These are phyloP conservation scores for Immersiporthe knoxdaviesiana DNA, from an alignment of 2,329 filamentous ascomycete species.

Conservation along the genomic window DNA sequence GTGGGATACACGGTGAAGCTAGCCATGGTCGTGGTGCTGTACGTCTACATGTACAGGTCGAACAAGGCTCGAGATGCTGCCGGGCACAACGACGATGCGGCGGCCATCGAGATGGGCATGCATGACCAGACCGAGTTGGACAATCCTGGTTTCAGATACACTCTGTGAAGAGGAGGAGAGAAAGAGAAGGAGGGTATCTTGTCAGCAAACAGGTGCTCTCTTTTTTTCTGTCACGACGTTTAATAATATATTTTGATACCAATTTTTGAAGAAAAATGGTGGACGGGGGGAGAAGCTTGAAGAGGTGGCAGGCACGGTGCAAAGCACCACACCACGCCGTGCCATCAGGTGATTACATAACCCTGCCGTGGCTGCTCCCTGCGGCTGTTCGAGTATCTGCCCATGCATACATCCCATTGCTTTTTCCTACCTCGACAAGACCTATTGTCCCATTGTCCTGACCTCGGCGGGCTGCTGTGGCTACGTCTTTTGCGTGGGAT, in stretches of 20 bases:
- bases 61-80: conserved; percentile 38
- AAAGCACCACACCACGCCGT: no score
- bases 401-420: no score
- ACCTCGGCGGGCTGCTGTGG: background rate
- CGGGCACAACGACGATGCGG: conserved; percentile 35
- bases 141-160: conserved; percentile 39
- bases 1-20: conserved; percentile 39
- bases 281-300: no score
- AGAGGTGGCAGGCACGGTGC: no score
- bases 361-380: no score
- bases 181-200: no score
- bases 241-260: background rate
- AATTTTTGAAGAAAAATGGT: background rate
- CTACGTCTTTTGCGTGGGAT: background rate
- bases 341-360: no score
- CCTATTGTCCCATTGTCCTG: background rate
- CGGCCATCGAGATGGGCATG: conserved; percentile 38
- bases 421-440: no score
- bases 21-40: conserved; percentile 34
- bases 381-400: no score
- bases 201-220: background rate
- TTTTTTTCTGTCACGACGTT: no score
- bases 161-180: conserved; percentile 11
- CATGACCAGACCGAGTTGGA: conserved; percentile 39
- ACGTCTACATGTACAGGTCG: conserved; percentile 37